These are phyloP conservation scores for Phaeolepiota aurea DNA, from an alignment of 768 basidiomycete genomes.

Conservation along the genomic window DNA sequence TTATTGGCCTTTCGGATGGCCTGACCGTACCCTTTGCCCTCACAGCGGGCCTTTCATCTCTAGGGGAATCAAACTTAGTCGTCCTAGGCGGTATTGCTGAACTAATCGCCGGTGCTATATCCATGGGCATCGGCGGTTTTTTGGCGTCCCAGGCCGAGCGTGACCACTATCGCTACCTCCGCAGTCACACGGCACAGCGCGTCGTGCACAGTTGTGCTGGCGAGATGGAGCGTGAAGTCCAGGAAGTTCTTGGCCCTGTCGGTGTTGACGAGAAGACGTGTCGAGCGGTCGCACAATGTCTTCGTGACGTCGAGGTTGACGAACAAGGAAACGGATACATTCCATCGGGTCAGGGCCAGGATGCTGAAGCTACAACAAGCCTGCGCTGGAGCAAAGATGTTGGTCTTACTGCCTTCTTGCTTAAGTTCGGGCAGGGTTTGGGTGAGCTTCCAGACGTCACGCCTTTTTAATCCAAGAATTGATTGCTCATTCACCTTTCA, in stretches of 20 bases:
- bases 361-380: constrained; percentile 49
- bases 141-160: constrained; percentile 95
- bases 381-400: constrained; percentile 69
- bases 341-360: constrained; percentile 15
- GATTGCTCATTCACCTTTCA: constrained; percentile 15
- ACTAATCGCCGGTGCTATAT: constrained; percentile 92
- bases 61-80: constrained; percentile 87
- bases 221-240: constrained; percentile 95
- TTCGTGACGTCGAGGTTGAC: constrained; percentile 60
- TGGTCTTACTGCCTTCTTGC: constrained; percentile 86
- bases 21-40: constrained; percentile 89
- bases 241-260: constrained; percentile 78
- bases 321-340: constrained; percentile 12
- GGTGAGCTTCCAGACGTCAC: constrained; percentile 51
- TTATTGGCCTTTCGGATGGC: constrained; percentile 88
- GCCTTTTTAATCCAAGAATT: constrained; percentile 5
- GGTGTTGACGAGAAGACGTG: constrained; percentile 84
- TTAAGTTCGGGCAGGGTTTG: constrained; percentile 93
- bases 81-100: constrained; percentile 93
- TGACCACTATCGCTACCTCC: constrained; percentile 85
- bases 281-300: constrained; percentile 64
- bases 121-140: constrained; percentile 98
- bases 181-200: constrained; percentile 64
- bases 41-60: constrained; percentile 80
- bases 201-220: constrained; percentile 87